Conservation (phyloP, 225 moss, liverwort and hornwort species). For the Pseudoscleropodium purum region DNA sequence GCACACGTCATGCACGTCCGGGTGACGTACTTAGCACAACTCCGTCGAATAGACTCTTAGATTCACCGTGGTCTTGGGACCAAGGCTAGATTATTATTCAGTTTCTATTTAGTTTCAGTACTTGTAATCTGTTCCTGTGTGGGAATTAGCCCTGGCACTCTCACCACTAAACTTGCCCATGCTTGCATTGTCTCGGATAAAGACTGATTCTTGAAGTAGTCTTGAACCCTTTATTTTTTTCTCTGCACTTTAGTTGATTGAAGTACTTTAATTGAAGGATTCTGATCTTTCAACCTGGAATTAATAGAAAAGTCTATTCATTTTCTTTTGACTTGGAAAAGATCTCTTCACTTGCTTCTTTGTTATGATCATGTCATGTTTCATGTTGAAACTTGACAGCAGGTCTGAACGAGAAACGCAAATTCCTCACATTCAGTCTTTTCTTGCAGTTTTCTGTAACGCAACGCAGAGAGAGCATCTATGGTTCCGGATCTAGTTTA, state of each 20-base stretch:
- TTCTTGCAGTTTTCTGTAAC: too few species aligned
- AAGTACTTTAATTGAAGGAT: neutral
- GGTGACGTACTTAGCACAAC: neutral
- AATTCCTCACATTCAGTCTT: too few species aligned
- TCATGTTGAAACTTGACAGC: neutral
- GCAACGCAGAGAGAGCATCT: neutral
- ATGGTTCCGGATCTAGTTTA: neutral
- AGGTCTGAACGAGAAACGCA: neutral
- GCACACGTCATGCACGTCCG: neutral
- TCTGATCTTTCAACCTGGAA: neutral
- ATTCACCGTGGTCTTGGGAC: neutral
- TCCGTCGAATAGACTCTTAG: neutral
- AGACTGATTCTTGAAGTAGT: too few species aligned
- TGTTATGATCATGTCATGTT: neutral
- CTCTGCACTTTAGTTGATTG: neutral
- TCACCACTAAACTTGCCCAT: neutral
- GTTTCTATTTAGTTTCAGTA: neutral
- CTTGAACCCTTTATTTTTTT: neutral
- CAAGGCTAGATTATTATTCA: neutral
- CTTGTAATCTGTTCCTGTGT: neutral
- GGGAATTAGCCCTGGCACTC: neutral
- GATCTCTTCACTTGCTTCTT: neutral
- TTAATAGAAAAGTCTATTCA: neutral
- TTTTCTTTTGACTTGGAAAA: neutral
- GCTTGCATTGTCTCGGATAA: too few species aligned